Percentiles rank a stretch among this genome's conserved stretches.
These are phyloP conservation scores for Sporodiniella umbellata DNA, from an alignment of 371 early-diverging fungal species.

Conservation along the genomic window DNA sequence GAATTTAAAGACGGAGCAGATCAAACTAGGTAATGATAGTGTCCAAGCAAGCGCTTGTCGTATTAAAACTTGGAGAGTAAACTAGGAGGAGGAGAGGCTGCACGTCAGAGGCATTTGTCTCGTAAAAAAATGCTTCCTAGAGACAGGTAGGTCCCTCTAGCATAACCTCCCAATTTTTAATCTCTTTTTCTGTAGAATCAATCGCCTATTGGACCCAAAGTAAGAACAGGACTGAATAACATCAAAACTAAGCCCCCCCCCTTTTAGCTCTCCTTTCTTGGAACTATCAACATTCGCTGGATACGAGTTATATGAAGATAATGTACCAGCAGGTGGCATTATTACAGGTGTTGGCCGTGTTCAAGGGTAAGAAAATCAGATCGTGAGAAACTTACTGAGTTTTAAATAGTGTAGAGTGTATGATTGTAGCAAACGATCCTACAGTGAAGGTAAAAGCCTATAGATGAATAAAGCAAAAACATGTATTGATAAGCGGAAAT, in stretches of 20 bases:
- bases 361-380: constrained; percentile 64
- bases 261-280: constrained; percentile 81
- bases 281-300: constrained; percentile 96
- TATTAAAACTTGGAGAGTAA: not conserved
- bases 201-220: constrained; percentile 84
- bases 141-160: constrained; percentile 82
- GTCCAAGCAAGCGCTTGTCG: not conserved
- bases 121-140: constrained; percentile 93
- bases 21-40: constrained; percentile 64
- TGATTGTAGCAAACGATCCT: constrained; percentile 96
- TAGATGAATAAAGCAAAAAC: not conserved
- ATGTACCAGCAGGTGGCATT: constrained; percentile 91
- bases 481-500: constrained; percentile 23
- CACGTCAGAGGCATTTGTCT: constrained; percentile 83
- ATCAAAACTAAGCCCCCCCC: too few species aligned
- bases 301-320: constrained; percentile 83
- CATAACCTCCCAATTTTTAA: too few species aligned
- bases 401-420: constrained; percentile 80
- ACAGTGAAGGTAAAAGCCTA: constrained; percentile 66
- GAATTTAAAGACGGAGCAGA: constrained; percentile 65
- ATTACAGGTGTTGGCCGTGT: constrained; percentile 97
- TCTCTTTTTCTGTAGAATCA: constrained; percentile 62
- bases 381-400: constrained; percentile 21
- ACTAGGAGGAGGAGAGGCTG: constrained; percentile 87
- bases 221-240: constrained; percentile 22